These are phyloP conservation scores for Malus hybrid DNA, from an alignment of 331 rosid genomes.

Conservation along the genomic window DNA sequence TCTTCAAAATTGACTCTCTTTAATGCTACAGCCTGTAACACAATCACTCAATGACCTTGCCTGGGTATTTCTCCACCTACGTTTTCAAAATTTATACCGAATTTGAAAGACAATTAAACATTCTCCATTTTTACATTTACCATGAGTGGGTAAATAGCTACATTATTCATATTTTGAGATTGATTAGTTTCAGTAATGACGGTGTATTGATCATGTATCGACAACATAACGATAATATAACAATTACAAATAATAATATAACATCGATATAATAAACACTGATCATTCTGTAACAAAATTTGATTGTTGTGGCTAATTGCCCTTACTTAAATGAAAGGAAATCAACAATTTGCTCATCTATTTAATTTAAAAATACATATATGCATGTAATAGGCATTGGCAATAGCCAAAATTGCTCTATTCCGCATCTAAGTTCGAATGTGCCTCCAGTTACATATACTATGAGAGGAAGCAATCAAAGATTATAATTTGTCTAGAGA, in stretches of 20 bases:
- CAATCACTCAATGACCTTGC: constrained; percentile 4
- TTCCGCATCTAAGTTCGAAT: constrained; percentile 38
- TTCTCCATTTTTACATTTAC: neutral
- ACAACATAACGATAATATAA: too few species aligned
- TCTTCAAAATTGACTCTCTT: constrained; percentile 4
- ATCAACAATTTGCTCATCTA: too few species aligned
- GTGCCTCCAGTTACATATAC: constrained; percentile 68
- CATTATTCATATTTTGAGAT: neutral
- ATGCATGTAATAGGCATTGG: too few species aligned
- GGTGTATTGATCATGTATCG: too few species aligned
- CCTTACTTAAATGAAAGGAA: too few species aligned
- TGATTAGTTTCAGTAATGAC: too few species aligned
- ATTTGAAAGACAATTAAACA: neutral
- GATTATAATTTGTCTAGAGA: constrained; percentile 28
- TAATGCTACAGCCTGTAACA: constrained; percentile 33
- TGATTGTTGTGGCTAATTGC: too few species aligned
- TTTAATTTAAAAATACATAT: too few species aligned
- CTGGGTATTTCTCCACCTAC: neutral
- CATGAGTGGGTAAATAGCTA: neutral
- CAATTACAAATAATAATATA: too few species aligned
- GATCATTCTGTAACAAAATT: too few species aligned
- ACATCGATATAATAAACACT: too few species aligned
- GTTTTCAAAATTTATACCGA: constrained; percentile 10
- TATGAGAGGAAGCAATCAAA: neutral
- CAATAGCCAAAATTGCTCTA: constrained; percentile 1